Percentiles rank a stretch among this genome's conserved stretches.
These are phyloP conservation scores for Geranium rotundifolium DNA, from an alignment of 345 rosid genomes.

Conservation along the genomic window DNA sequence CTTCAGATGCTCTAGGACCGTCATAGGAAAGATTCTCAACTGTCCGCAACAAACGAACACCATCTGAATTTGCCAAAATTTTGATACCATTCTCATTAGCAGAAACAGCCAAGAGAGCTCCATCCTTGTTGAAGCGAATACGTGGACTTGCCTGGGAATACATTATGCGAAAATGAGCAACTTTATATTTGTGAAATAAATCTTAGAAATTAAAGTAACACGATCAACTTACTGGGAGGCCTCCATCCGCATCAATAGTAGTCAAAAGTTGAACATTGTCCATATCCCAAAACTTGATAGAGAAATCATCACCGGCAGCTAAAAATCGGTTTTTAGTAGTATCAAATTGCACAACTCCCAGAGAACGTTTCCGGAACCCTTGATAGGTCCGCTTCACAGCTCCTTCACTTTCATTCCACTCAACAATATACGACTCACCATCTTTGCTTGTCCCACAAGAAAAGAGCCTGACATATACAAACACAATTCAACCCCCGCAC, in stretches of 20 bases:
- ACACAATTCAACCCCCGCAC: too few species aligned
- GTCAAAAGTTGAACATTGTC: slow-evolving; percentile 66
- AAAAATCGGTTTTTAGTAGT: slow-evolving; percentile 72
- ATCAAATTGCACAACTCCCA: slow-evolving; percentile 81
- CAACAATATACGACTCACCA: slow-evolving; percentile 68
- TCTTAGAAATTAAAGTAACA: too few species aligned
- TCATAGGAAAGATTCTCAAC: slow-evolving; percentile 33
- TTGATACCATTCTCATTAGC: slow-evolving; percentile 72
- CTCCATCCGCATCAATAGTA: slow-evolving; percentile 76
- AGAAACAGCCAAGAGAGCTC: slow-evolving; percentile 83
- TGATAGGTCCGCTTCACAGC: slow-evolving; percentile 68
- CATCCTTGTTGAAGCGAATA: slow-evolving; percentile 79
- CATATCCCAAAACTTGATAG: slow-evolving; percentile 89
- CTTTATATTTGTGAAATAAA: too few species aligned
- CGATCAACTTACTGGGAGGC: slow-evolving; percentile 46
- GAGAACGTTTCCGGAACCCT: slow-evolving; percentile 73
- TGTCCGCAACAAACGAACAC: slow-evolving; percentile 48
- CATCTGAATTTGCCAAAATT: slow-evolving; percentile 69
- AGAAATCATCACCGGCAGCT: slow-evolving; percentile 88
- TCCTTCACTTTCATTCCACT: slow-evolving; percentile 94
- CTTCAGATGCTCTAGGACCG: too few species aligned
- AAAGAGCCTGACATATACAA: slow-evolving; percentile 14
- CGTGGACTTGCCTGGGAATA: slow-evolving; percentile 58
- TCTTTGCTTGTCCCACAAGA: slow-evolving; percentile 95
- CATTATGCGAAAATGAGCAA: too few species aligned